Evolutionary conservation across 139 green algal species (phyloP).

Genomic region (Axilococcus clingmanii): DNA sequence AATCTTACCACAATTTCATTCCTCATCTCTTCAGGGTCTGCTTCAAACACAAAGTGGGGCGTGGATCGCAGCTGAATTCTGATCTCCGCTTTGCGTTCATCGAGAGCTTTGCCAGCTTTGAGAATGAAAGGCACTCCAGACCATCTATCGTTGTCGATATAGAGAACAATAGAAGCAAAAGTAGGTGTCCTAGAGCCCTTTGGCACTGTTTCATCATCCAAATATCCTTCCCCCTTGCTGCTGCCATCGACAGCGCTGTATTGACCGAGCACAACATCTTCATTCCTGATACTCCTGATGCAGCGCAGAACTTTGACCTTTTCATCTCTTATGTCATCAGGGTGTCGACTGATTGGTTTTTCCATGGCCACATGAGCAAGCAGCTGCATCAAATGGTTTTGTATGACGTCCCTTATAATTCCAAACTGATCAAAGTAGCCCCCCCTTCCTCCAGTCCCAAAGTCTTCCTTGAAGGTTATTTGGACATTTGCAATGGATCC

Average conservation of each 20-base stretch:
- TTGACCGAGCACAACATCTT: constrained; percentile 84
- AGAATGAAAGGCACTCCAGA: constrained; percentile 84
- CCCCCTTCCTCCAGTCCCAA: constrained; percentile 79
- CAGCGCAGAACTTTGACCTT: constrained; percentile 79
- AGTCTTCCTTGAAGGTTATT: constrained; percentile 92
- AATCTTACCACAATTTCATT: constrained; percentile 93
- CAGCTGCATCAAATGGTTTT: constrained; percentile 83
- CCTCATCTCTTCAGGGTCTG: constrained; percentile 38
- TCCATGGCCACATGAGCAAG: constrained; percentile 75
- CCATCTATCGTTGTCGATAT: constrained; percentile 89
- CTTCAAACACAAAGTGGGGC: constrained; percentile 23
- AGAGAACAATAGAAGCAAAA: constrained; percentile 68
- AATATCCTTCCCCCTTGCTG: constrained; percentile 48
- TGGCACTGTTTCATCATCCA: constrained; percentile 85
- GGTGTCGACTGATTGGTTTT: constrained; percentile 66
- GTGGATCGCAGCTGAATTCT: constrained; percentile 45
- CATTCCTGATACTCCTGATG: constrained; percentile 43
- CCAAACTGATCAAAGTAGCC: constrained; percentile 98
- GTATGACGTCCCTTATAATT: constrained; percentile 96
- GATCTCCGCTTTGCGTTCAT: constrained; percentile 51
- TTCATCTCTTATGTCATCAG: constrained; percentile 93
- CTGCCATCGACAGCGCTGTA: constrained; percentile 56
- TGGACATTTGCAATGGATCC: constrained; percentile 80
- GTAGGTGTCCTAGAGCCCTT: constrained; percentile 70
- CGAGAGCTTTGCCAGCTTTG: constrained; percentile 91